Base-by-base conservation (phyloP, 768 basidiomycete species). In the Hirschioporus abietinus region DNA sequence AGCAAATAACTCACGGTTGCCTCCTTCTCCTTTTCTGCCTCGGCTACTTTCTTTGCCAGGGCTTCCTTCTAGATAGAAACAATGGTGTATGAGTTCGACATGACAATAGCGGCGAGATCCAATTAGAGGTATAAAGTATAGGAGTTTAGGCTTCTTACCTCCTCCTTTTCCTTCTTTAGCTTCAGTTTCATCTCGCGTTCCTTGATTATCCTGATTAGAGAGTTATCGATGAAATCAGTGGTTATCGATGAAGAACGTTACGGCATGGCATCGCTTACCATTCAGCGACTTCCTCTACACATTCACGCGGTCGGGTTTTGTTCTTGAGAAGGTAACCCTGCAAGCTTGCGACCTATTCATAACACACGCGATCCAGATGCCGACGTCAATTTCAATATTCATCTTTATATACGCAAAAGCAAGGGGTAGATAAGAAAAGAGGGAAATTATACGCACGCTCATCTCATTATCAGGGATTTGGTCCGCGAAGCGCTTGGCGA, bases 271-370 rank as follows among this genome's bases (percentile, higher is more conserved):
- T 15, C 26, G 74, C 79, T 60, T 75, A 80, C 92, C 94, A 96
- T 60, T 86, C 88, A 34, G 76, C 81, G 26, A 90, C 89, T 74
- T 93, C 92, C 6, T 88, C 88, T 9, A 95, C 92, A 69, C 89
- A 91, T 76, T 94, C 91, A 67, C 84, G 83, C 57, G 93, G 93
- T n/a, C 93, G 88, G 15, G 93, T 89, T 83, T 95, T 93, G 77
- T 94, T 94, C 83, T 90, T 91, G 66, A 93, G 81, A 52, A 95
- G 82, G 75, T 94, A 94, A 1, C 93, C 93, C 80, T 94, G 93
- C 70, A 94, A 82, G 62, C 84, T 82, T 27, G 93, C 93, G 66
- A 94, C 91, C 91, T 92, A 72, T 35, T 66, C 36, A 60, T 23
- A 66, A 24, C 64, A 58, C 35, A 34, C 66, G 63, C 24, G 52